Conservation (phyloP, 1,284 basidiomycete genomes). For the Cutaneotrichosporon dermatis region DNA sequence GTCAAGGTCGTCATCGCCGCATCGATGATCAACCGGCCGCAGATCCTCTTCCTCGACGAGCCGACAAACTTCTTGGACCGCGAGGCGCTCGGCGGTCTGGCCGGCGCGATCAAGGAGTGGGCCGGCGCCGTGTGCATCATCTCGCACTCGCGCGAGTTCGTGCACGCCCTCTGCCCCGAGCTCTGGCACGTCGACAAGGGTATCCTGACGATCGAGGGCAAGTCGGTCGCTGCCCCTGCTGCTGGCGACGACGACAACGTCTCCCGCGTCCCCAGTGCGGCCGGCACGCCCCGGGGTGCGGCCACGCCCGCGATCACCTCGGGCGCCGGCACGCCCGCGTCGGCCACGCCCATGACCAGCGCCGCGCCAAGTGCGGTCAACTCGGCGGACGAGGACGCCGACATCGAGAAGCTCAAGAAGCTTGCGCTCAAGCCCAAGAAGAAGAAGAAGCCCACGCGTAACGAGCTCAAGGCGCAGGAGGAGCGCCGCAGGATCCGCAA, state of each 20-base stretch:
- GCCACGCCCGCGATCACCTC: slow-evolving; percentile 33
- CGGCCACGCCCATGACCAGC: slow-evolving; percentile 26
- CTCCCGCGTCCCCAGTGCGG: slow-evolving; percentile 40
- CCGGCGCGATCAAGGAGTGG: slow-evolving; percentile 95
- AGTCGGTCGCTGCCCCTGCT: slow-evolving; percentile 61
- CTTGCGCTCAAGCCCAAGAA: slow-evolving; percentile 56
- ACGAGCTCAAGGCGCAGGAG: slow-evolving; percentile 82
- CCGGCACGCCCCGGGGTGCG: slow-evolving; percentile 44
- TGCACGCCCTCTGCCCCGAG: slow-evolving; percentile 70
- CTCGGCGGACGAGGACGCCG: slow-evolving; percentile 42
- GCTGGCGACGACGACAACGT: slow-evolving; percentile 65
- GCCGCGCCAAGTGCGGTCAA: slow-evolving; percentile 41
- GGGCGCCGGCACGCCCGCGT: slow-evolving; percentile 40
- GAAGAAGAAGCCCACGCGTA: slow-evolving; percentile 84
- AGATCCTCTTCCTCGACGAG: slow-evolving; percentile 63
- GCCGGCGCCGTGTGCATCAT: slow-evolving; percentile 95
- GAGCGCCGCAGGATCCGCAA: slow-evolving; percentile 74
- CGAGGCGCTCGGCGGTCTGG: slow-evolving; percentile 64
- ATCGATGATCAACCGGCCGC: slow-evolving; percentile 78
- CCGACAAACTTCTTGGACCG: slow-evolving; percentile 94
- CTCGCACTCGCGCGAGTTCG: slow-evolving; percentile 89
- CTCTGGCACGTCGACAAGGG: slow-evolving; percentile 55
- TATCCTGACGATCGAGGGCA: slow-evolving; percentile 79
- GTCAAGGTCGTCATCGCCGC: slow-evolving; percentile 96
- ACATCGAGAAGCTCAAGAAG: slow-evolving; percentile 42